Percentiles rank a stretch among this genome's conserved stretches.
These are phyloP conservation scores for Myriosclerotinia curreyana DNA, from an alignment of 2,329 filamentous ascomycete genomes.

Conservation along the genomic window DNA sequence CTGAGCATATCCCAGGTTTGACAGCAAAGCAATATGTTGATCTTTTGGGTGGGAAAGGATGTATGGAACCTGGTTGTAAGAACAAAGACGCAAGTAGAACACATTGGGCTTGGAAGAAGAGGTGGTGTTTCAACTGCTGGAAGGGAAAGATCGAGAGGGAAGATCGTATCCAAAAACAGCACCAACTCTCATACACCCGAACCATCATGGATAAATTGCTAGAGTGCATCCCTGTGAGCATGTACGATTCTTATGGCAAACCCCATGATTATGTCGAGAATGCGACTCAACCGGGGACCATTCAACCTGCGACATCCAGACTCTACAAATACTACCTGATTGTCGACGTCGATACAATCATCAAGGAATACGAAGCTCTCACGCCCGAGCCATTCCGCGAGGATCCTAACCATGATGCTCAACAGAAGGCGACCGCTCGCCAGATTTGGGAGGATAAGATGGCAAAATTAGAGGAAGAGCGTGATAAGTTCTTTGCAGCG, in stretches of 20 bases:
- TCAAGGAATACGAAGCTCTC: slow-evolving; percentile 35
- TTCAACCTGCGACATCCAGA: slow-evolving; percentile 23
- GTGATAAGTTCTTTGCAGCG: slow-evolving; percentile 30
- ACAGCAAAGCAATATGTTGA: slow-evolving; percentile 35
- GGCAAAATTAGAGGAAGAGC: slow-evolving; percentile 31
- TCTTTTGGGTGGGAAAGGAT: slow-evolving; percentile 37
- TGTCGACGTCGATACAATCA: slow-evolving; percentile 32
- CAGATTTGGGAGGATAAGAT: slow-evolving; percentile 30
- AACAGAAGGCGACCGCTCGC: slow-evolving; percentile 31
- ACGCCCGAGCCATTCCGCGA: slow-evolving; percentile 31
- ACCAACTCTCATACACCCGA: slow-evolving; percentile 28
- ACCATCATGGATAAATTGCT: slow-evolving; percentile 33
- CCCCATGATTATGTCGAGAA: slow-evolving; percentile 36
- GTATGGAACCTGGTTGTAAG: slow-evolving; percentile 30
- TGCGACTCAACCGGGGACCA: slow-evolving; percentile 1
- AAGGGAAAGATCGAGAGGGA: slow-evolving; percentile 35
- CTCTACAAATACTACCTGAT: slow-evolving; percentile 37
- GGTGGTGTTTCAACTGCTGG: slow-evolving; percentile 37
- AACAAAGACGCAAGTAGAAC: slow-evolving; percentile 34
- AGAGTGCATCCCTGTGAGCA: slow-evolving; percentile 37
- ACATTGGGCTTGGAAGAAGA: slow-evolving; percentile 39
- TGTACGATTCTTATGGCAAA: slow-evolving; percentile 38
- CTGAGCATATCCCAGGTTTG: slow-evolving; percentile 27
- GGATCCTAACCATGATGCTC: slow-evolving; percentile 31
- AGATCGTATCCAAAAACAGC: slow-evolving; percentile 35